These are phyloP conservation scores for Hsuehochloa calcarea DNA, from an alignment of 176 grass and related monocot species.

Conservation along the genomic window DNA sequence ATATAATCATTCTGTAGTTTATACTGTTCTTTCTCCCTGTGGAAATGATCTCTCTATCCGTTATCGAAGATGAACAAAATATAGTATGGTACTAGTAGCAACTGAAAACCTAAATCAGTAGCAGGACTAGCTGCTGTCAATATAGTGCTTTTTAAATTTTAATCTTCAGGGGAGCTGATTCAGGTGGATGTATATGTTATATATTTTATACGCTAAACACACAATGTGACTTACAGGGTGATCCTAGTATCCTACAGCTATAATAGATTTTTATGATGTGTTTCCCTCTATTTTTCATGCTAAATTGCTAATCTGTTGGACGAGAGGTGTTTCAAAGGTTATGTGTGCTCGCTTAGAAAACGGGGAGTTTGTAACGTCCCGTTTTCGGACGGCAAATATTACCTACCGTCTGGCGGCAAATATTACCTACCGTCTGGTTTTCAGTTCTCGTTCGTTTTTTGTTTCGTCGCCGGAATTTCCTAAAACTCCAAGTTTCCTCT, in stretches of 20 bases:
- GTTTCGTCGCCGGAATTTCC: no score
- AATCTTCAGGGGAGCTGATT: background rate
- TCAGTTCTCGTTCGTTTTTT: no score
- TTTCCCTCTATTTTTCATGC: background rate
- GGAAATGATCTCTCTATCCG: background rate
- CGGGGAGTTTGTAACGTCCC: no score
- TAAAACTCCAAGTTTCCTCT: no score
- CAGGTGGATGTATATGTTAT: background rate
- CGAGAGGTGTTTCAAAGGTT: background rate
- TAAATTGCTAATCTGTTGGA: background rate
- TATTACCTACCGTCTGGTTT: no score
- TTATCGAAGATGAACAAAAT: conserved; percentile 3
- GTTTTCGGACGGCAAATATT: no score
- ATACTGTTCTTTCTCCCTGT: background rate
- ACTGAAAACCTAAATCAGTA: background rate
- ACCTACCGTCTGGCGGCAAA: no score
- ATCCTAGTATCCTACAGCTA: background rate
- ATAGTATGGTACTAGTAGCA: background rate
- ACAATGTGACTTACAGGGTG: background rate
- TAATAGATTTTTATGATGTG: background rate
- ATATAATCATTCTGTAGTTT: background rate
- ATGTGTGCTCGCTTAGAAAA: background rate
- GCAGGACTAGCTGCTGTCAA: background rate
- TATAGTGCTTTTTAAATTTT: background rate
- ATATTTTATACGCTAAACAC: background rate